Base-by-base conservation (phyloP, 2,329 filamentous ascomycete genomes). In the Pseudodiploospora longispora region DNA sequence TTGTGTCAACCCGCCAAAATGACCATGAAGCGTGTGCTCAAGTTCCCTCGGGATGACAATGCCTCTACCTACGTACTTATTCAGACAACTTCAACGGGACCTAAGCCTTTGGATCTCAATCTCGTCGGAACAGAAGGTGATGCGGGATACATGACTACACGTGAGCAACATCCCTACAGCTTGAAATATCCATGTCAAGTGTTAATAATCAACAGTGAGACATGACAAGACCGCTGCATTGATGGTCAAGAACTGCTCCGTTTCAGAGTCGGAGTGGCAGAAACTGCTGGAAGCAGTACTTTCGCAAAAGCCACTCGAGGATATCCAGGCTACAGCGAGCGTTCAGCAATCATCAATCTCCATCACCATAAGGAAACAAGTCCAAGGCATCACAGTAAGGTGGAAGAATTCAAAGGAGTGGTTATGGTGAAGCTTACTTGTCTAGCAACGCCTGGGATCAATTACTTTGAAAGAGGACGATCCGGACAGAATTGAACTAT, bases 121-220 rank as follows among this genome's bases (percentile, higher is more conserved):
- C 62, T 89, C 30, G 70, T 83, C 31, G 84, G 76, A 31, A 87
- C 83, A 30, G 84, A 89, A 55, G 78, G 79, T 43, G 72, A 76
- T 44, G 72, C 70, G 39, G 73, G 80, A 6, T 86, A 81, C 62
- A 66, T 71, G 36, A 62, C 70, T 44, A 71, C 71, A 49, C 63
- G 80, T 83, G 69, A 72, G 77, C 38, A 27, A 6, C 30, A 30
- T 36, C 4, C 12, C 28, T 37, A 28, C 7, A 12, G 9, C 32
- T 12, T 48, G 30, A 46, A 28, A 5, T 19, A 29, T 49, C 48
- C 48, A 31, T 46, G 51, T 52, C 41, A 30, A 8, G 5, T n/a
- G 29, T 32, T 40, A 9, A 40, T 27, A 10, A 6, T 27, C 12
- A 27, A 8, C 49, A 78, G 75, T 85, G 52, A 75, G 74, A 58